A percentile compares a stretch with the other conserved stretches of the same genome.
phyloP scores from a whole-genome alignment of 2,329 filamentous ascomycete genomes.

The Colletotrichum melonis region DNA sequence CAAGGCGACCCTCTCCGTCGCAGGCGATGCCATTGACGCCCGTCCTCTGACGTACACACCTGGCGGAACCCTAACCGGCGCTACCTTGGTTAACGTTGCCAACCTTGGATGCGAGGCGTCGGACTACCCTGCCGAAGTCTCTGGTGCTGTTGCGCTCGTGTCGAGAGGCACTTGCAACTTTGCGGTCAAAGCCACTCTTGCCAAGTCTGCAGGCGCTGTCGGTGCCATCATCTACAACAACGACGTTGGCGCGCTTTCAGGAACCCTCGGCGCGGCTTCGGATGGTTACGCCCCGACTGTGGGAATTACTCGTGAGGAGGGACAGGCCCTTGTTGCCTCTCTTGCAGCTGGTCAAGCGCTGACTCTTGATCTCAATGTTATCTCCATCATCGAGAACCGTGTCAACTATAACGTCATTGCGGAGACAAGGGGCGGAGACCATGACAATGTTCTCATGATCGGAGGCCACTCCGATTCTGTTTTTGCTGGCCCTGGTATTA shows the following conservation, averaged over 20 bases:
- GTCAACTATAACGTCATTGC: constrained; percentile 63
- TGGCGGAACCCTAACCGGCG: constrained; percentile 50
- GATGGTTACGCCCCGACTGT: constrained; percentile 61
- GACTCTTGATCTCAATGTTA: constrained; percentile 51
- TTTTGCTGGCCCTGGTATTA: constrained; percentile 66
- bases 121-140: constrained; percentile 64
- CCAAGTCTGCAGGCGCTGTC: constrained; percentile 66
- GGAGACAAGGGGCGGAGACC: constrained; percentile 60
- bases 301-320: constrained; percentile 63
- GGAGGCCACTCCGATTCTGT: constrained; percentile 62
- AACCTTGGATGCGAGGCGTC: constrained; percentile 64
- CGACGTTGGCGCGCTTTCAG: constrained; percentile 58
- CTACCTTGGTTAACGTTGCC: constrained; percentile 56
- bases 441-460: constrained; percentile 59
- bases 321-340: constrained; percentile 44
- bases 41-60: constrained; percentile 62
- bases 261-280: constrained; percentile 65
- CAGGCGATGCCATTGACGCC: constrained; percentile 42
- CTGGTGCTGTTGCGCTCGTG: constrained; percentile 69
- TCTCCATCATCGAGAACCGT: constrained; percentile 59
- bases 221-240: constrained; percentile 74
- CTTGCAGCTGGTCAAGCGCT: constrained; percentile 47
- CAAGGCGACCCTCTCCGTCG: constrained; percentile 44
- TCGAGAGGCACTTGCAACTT: constrained; percentile 70
- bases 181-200: constrained; percentile 65